Evolutionary conservation across 306 rosid genomes (phyloP), one percentile per base, ranked within the genome.

Genomic region (Inga leiocalycina): DNA sequence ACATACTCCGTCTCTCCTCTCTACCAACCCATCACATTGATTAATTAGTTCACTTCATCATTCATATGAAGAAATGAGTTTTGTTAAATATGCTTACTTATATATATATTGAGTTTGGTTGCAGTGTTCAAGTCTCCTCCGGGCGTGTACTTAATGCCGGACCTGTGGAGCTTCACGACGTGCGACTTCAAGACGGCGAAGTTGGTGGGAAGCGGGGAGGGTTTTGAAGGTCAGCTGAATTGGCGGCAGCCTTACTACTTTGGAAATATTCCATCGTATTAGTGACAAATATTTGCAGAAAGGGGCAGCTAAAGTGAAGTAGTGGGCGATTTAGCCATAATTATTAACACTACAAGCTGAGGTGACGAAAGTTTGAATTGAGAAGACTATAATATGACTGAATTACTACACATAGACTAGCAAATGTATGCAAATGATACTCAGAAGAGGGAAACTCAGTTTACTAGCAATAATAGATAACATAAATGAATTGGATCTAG

Each of bases 41-140:
- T 44, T 44, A 57, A 16, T 57, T 9, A 8, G 14, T 20, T 57
- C 13, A n/a, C 27, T 57, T 57, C 12, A 57, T 57, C 3, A 51
- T 51, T 16, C 57, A 51, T 5, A 4, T n/a, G 32, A 22, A 5
- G 22, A 22, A n/a, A 57, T 57, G 14, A 4, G 9, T 22, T 56
- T 56, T 57, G 4, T 57, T 20, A 57, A 2, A 22, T 10, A 27
- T 27, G 30, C 30, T 27, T 27, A 27, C 30, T 27, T 27, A 27
- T 1, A n/a, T 57, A 22, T 20, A 57, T 59, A 24, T 8, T n/a
- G 14, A 2, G 24, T 34, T 17, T 2, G 14, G 10, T 2, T 67
- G 88, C 88, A 87, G 93, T 87, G 54, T 90, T 92, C 90, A 90
- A 87, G 88, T 88, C 85, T 71, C 83, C 85, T 15, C 88, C 84